Conservation (phyloP, 805 yeast genomes). For the Soucietia sequanensis region DNA sequence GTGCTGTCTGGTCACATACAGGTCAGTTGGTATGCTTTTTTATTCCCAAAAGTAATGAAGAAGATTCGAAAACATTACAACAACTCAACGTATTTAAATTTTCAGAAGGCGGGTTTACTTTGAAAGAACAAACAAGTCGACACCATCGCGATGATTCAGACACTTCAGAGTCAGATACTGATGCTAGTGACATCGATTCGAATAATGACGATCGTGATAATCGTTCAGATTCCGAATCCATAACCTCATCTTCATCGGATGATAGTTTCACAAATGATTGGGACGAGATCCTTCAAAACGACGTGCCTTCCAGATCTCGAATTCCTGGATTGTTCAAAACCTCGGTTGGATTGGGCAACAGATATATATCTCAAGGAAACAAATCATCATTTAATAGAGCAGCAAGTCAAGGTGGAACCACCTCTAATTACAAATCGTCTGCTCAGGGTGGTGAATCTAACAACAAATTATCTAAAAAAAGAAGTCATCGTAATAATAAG, state of each 20-base stretch:
- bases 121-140: slow-evolving; percentile 10
- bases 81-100: slow-evolving; percentile 45
- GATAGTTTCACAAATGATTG: slow-evolving; percentile 68
- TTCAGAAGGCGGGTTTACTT: slow-evolving; percentile 51
- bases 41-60: slow-evolving; percentile 46
- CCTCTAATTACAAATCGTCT: slow-evolving; percentile 35
- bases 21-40: slow-evolving; percentile 85
- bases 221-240: slow-evolving; percentile 10
- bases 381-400: slow-evolving; percentile 29
- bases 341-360: slow-evolving; percentile 38
- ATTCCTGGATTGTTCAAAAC: slow-evolving; percentile 51
- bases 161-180: slow-evolving; percentile 18
- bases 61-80: slow-evolving; percentile 40
- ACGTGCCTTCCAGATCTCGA: slow-evolving; percentile 48
- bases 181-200: slow-evolving; percentile 17
- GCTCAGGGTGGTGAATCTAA: slow-evolving; percentile 35
- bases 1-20: slow-evolving; percentile 80
- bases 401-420: slow-evolving; percentile 38
- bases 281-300: slow-evolving; percentile 62
- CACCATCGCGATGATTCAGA: slow-evolving; percentile 10
- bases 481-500: slow-evolving; percentile 14
- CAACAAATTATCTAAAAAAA: slow-evolving; percentile 10
- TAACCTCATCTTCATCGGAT: slow-evolving; percentile 34
- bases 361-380: slow-evolving; percentile 22
- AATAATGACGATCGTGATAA: slow-evolving; percentile 12